Percentiles rank a stretch among this genome's conserved stretches.
Evolutionary conservation across 805 yeast genomes (phyloP).

Genomic region (Kodamaea jinghongensis): DNA sequence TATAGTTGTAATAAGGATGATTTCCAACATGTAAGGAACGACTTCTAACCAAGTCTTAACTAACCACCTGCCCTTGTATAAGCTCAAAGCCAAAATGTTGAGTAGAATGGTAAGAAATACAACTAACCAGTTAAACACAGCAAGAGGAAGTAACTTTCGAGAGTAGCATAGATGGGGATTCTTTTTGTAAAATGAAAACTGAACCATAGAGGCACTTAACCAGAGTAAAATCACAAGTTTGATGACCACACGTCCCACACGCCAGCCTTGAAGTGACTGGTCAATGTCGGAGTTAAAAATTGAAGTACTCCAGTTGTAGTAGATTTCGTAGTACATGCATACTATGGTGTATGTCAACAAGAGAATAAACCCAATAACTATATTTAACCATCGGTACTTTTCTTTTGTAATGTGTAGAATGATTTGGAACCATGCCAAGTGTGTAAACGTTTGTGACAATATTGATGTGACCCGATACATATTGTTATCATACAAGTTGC

Average conservation of each 20-base stretch:
- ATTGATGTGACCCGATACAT: conserved; percentile 38
- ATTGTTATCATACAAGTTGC: conserved; percentile 34
- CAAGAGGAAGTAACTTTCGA: conserved; percentile 46
- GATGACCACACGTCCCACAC: conserved; percentile 28
- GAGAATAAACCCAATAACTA: conserved; percentile 18
- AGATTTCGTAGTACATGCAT: conserved; percentile 14
- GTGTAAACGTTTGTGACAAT: conserved; percentile 43
- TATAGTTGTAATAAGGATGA: conserved; percentile 49
- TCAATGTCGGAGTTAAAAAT: conserved; percentile 11
- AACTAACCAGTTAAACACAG: conserved; percentile 41
- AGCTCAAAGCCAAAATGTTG: conserved; percentile 24
- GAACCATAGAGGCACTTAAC: conserved; percentile 33
- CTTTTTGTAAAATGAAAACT: conserved; percentile 38
- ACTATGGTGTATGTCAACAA: conserved; percentile 17
- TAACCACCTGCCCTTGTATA: conserved; percentile 31
- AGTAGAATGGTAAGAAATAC: conserved; percentile 37
- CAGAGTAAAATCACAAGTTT: conserved; percentile 27
- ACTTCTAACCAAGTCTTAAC: conserved; percentile 51
- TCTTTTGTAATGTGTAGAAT: conserved; percentile 24
- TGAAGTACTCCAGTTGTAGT: conserved; percentile 9
- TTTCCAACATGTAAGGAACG: conserved; percentile 42
- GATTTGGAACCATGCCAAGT: conserved; percentile 57
- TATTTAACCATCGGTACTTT: conserved; percentile 26
- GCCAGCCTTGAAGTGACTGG: conserved; percentile 12
- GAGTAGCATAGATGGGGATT: conserved; percentile 44